Evolutionary conservation across 495 filamentous ascomycete species (phyloP).

Genomic region (Neurospora terricola): DNA sequence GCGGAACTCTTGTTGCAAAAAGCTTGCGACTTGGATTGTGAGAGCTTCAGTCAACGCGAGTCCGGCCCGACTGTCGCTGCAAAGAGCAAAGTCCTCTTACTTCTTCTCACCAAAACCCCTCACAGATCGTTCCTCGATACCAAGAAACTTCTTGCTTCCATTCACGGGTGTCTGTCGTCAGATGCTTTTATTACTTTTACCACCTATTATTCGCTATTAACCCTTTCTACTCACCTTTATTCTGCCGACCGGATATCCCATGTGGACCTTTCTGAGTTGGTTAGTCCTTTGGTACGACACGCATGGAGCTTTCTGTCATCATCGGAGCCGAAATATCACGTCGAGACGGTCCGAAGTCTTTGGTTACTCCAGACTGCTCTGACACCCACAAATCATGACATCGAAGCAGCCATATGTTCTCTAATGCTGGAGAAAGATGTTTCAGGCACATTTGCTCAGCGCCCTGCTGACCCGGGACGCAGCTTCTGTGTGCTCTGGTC

Average conservation of each 20-base stretch:
- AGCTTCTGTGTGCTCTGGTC: slow-evolving; percentile 71
- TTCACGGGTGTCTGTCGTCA: slow-evolving; percentile 35
- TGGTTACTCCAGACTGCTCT: slow-evolving; percentile 69
- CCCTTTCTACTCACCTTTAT: slow-evolving; percentile 53
- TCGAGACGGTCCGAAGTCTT: slow-evolving; percentile 77
- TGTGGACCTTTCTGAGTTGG: slow-evolving; percentile 51
- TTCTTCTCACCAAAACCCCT: slow-evolving; percentile 48
- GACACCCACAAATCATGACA: slow-evolving; percentile 38
- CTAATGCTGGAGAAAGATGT: slow-evolving; percentile 53
- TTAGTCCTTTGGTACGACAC: slow-evolving; percentile 55
- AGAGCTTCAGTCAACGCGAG: slow-evolving; percentile 27
- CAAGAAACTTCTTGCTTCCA: slow-evolving; percentile 43
- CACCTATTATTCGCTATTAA: slow-evolving; percentile 51
- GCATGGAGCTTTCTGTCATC: slow-evolving; percentile 76
- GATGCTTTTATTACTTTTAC: slow-evolving; percentile 29
- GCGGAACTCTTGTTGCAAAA: slow-evolving; percentile 54
- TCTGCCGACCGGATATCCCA: slow-evolving; percentile 45
- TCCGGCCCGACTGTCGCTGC: slow-evolving; percentile 29
- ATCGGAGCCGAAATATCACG: slow-evolving; percentile 77
- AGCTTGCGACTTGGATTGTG: slow-evolving; percentile 43
- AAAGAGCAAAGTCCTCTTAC: slow-evolving; percentile 42
- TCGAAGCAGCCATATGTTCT: slow-evolving; percentile 72
- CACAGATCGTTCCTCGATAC: slow-evolving; percentile 43
- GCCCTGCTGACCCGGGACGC: slow-evolving; percentile 45
- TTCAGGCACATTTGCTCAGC: slow-evolving; percentile 40